Conservation (phyloP, 202 grass and related monocot species). For the Panicum hallii region DNA sequence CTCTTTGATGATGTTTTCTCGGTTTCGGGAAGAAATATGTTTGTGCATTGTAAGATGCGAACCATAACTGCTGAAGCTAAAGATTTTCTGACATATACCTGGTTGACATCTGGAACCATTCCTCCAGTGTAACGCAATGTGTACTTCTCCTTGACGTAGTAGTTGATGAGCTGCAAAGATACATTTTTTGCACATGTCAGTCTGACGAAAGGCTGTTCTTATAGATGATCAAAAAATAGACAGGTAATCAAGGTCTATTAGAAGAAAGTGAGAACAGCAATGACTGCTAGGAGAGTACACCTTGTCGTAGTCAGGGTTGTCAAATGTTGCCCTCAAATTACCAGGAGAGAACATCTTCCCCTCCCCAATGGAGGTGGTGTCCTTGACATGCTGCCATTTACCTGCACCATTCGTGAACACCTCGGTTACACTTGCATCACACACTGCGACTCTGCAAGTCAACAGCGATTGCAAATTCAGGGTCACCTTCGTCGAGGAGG, state of each 20-base stretch:
- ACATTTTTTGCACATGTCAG: slow-evolving; percentile 25
- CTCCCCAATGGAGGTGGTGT: slow-evolving; percentile 87
- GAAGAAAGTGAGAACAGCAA: not conserved
- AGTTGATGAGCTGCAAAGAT: slow-evolving; percentile 79
- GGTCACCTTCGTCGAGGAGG: slow-evolving; percentile 78
- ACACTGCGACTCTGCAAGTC: not conserved
- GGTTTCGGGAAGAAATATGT: no score
- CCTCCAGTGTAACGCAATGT: slow-evolving; percentile 97
- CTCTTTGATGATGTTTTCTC: not conserved
- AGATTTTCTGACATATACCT: slow-evolving; percentile 57
- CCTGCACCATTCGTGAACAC: slow-evolving; percentile 48
- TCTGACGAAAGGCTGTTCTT: not conserved
- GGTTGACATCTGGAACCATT: slow-evolving; percentile 99
- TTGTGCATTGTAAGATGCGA: not conserved
- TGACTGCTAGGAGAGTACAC: not conserved
- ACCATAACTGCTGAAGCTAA: not conserved
- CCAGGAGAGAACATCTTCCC: slow-evolving; percentile 99
- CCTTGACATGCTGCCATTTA: slow-evolving; percentile 99
- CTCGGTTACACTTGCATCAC: not conserved
- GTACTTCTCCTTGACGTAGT: slow-evolving; percentile 96
- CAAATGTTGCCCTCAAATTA: slow-evolving; percentile 87
- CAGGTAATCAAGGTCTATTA: not conserved
- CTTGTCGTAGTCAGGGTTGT: slow-evolving; percentile 90
- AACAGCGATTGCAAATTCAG: not conserved
- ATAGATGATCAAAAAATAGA: not conserved